Evolutionary conservation across 2,329 filamentous ascomycete species (phyloP).

Genomic region (Botrytis tulipae): DNA sequence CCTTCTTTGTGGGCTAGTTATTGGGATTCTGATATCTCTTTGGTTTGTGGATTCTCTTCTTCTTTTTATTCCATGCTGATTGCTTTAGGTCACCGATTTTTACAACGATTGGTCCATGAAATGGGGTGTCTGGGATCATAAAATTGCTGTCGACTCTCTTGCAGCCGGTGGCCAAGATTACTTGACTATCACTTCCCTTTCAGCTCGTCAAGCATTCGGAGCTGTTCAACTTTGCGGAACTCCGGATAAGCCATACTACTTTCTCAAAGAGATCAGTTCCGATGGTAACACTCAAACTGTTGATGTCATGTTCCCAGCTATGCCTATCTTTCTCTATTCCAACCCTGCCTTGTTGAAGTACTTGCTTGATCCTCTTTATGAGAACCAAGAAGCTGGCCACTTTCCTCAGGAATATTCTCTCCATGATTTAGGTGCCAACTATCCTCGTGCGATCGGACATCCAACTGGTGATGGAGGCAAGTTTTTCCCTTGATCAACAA

Average conservation of each 20-base stretch:
- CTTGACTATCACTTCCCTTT: constrained; percentile 71
- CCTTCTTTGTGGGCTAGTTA: constrained; percentile 75
- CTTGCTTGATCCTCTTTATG: constrained; percentile 60
- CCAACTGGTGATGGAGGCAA: constrained; percentile 59
- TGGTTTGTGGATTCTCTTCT: constrained; percentile 41
- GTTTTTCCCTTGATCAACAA: background rate
- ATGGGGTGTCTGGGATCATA: constrained; percentile 63
- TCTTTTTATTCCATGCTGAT: background rate
- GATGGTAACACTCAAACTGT: constrained; percentile 87
- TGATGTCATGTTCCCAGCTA: constrained; percentile 82
- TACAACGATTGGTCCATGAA: constrained; percentile 71
- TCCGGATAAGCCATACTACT: constrained; percentile 67
- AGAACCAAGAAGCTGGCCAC: constrained; percentile 64
- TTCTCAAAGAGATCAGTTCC: constrained; percentile 87
- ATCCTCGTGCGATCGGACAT: constrained; percentile 69
- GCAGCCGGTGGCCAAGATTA: constrained; percentile 72
- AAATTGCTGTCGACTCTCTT: constrained; percentile 65
- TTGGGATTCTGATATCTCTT: constrained; percentile 60
- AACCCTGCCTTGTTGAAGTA: constrained; percentile 63
- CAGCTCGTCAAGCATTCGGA: constrained; percentile 78
- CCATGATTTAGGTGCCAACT: constrained; percentile 69
- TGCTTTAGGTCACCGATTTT: constrained; percentile 61
- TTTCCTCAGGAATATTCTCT: constrained; percentile 70
- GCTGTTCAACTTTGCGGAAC: constrained; percentile 72
- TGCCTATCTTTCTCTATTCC: constrained; percentile 79